Evolutionary conservation across 139 green algal species (phyloP).

Genomic region (Chara braunii): DNA sequence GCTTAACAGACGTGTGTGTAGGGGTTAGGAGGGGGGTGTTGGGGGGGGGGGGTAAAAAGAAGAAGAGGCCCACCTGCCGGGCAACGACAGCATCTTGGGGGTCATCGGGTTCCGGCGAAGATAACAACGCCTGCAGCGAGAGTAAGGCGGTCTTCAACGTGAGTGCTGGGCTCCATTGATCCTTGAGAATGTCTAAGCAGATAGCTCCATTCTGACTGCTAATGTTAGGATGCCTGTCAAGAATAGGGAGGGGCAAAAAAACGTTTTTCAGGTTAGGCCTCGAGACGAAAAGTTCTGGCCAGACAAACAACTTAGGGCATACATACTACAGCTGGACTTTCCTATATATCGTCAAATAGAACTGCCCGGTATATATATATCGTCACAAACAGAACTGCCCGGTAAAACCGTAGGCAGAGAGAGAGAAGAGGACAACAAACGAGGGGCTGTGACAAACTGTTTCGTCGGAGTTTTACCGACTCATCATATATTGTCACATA

Average conservation of each 20-base stretch:
- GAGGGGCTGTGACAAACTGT: too few relatives aligned
- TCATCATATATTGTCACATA: neutral
- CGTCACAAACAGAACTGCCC: too few relatives aligned
- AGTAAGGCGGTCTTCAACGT: conserved; percentile 88
- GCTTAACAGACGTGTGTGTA: too few relatives aligned
- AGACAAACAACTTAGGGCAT: neutral
- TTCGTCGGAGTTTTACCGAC: too few relatives aligned
- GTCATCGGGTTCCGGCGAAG: conserved; percentile 85
- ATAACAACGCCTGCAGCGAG: conserved; percentile 84
- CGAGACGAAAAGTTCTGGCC: neutral
- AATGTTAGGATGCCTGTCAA: conserved; percentile 56
- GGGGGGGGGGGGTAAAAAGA: too few relatives aligned
- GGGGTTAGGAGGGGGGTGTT: too few relatives aligned
- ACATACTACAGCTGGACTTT: neutral
- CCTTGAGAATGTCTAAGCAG: conserved; percentile 57
- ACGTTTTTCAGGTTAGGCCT: neutral
- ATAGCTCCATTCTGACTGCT: conserved; percentile 48
- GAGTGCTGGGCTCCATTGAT: conserved; percentile 47
- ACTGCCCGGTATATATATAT: too few relatives aligned
- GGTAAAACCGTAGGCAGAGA: too few relatives aligned
- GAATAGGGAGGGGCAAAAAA: neutral
- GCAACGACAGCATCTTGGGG: conserved; percentile 94
- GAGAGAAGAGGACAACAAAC: too few relatives aligned
- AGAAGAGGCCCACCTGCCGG: too few relatives aligned
- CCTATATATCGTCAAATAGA: too few relatives aligned